Base-by-base conservation (phyloP, 2,329 filamentous ascomycete genomes). In the Capronia epimyces region DNA sequence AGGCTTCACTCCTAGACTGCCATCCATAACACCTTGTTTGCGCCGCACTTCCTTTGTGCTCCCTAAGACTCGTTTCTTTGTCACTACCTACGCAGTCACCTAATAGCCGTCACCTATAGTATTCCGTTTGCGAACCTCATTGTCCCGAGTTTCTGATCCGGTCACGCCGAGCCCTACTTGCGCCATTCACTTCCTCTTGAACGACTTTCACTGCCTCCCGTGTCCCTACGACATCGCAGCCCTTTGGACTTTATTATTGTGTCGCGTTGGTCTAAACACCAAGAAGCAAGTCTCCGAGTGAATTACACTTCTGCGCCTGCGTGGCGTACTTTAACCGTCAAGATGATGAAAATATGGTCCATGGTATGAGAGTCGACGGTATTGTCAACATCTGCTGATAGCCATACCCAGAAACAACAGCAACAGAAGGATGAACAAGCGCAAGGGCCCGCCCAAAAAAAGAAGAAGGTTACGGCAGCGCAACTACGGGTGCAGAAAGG, bases 281-380 rank as follows among this genome's bases (percentile, higher is more conserved):
- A n/a, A n/a, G n/a, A n/a, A n/a, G 7, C 29, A 32, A n/a, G 7
- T 12, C 13, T 9, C 29, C n/a, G n/a, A 39, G 36, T 39, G 4
- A 18, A 22, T 37, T 37, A 5, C 34, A 20, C 34, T 22, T 24
- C 44, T 25, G 32, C 34, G 31, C 32, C 44, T 25, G 32, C n/a
- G 22, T 36, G 36, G 50, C 49, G 45, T 48, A 27, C 18, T 25
- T 13, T 39, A 18, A 53, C 56, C 59, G 64, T 60, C 74, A 90
- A 76, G 67, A 97, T 97, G 93, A 80, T 96, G 78, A 97, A 97
- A 77, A 96, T 97, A 77, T 97, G 91, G 93, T 95, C 89, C 65
- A 95, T 97, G 91, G 89, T 94, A 76, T 45, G 78, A 39, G 32
- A 22, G 32, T 20, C 62, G 49, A 18, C 24, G 34, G 13, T 13